Percentiles rank a stretch among this genome's conserved stretches.
Conservation (phyloP, 2,329 filamentous ascomycete species). For the Teratosphaeriaceae sp. region DNA sequence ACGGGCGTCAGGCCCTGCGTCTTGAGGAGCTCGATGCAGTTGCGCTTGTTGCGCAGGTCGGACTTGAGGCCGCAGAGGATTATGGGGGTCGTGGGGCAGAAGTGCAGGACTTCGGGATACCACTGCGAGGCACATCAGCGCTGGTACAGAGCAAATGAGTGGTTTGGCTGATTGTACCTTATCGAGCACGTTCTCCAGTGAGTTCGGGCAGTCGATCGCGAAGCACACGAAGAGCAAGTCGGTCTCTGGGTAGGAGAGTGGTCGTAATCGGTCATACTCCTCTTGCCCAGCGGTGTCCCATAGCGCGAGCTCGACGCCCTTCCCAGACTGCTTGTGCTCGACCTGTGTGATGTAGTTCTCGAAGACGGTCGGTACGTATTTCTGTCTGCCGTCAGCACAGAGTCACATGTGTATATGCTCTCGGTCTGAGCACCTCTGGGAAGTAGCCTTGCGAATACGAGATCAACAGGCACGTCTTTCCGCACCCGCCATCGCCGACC, state of each 20-base stretch:
- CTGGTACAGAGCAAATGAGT: not conserved
- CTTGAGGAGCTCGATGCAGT: constrained; percentile 97
- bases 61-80: constrained; percentile 96
- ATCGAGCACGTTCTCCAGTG: constrained; percentile 95
- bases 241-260: constrained; percentile 95
- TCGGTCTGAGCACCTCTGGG: constrained; percentile 68
- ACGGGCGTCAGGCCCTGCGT: constrained; percentile 95
- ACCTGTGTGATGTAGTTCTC: constrained; percentile 99
- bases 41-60: constrained; percentile 89
- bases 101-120: constrained; percentile 98
- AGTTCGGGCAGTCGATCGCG: constrained; percentile 97
- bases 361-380: constrained; percentile 99
- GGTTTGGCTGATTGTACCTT: constrained; percentile 60
- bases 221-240: constrained; percentile 98
- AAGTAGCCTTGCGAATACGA: constrained; percentile 99
- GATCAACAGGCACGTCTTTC: constrained; percentile 97
- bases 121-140: constrained; percentile 55
- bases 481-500: constrained; percentile 94
- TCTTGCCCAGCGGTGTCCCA: constrained; percentile 99
- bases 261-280: constrained; percentile 93
- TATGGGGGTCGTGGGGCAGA: constrained; percentile 94
- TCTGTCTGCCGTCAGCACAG: constrained; percentile 49
- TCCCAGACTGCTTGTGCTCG: constrained; percentile 77
- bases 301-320: constrained; percentile 90
- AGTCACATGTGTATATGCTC: not conserved